These are phyloP conservation scores for Pyrus communis DNA, from an alignment of 306 rosid genomes.

Conservation along the genomic window DNA sequence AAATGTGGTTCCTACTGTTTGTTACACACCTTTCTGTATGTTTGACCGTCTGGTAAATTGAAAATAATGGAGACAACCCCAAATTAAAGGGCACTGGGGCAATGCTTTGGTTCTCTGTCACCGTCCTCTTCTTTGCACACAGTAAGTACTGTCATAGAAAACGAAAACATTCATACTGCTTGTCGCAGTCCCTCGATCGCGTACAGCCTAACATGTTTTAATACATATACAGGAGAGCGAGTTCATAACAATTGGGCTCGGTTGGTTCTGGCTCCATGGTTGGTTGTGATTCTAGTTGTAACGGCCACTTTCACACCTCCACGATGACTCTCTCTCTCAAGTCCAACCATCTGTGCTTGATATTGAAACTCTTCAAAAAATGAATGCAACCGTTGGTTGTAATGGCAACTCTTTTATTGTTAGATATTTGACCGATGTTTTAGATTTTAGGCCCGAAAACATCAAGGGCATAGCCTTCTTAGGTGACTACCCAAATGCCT, in stretches of 20 bases:
- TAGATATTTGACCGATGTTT: slow-evolving; percentile 15
- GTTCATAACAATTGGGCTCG: slow-evolving; percentile 38
- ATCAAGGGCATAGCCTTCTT: slow-evolving; percentile 21
- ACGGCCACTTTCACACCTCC: slow-evolving; percentile 47
- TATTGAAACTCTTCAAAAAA: slow-evolving; percentile 30
- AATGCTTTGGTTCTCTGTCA: slow-evolving; percentile 54
- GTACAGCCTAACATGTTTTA: neutral
- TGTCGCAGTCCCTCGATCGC: neutral
- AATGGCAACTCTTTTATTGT: slow-evolving; percentile 44
- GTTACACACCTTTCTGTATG: slow-evolving; percentile 38
- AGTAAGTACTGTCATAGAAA: slow-evolving; percentile 29
- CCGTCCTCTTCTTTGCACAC: slow-evolving; percentile 36
- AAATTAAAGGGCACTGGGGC: slow-evolving; percentile 29
- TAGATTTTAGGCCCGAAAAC: slow-evolving; percentile 27
- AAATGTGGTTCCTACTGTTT: neutral
- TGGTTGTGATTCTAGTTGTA: slow-evolving; percentile 40
- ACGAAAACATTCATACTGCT: neutral
- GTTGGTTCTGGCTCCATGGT: slow-evolving; percentile 58
- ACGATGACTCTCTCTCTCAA: slow-evolving; percentile 38
- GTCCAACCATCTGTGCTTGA: slow-evolving; percentile 38
- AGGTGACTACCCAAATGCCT: slow-evolving; percentile 42
- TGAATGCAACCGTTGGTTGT: slow-evolving; percentile 48
- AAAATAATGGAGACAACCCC: slow-evolving; percentile 19
- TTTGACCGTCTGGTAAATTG: slow-evolving; percentile 48
- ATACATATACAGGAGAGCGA: slow-evolving; percentile 30